These are phyloP conservation scores for Gossypium ekmanianum DNA, from an alignment of 345 rosid species.

Conservation along the genomic window DNA sequence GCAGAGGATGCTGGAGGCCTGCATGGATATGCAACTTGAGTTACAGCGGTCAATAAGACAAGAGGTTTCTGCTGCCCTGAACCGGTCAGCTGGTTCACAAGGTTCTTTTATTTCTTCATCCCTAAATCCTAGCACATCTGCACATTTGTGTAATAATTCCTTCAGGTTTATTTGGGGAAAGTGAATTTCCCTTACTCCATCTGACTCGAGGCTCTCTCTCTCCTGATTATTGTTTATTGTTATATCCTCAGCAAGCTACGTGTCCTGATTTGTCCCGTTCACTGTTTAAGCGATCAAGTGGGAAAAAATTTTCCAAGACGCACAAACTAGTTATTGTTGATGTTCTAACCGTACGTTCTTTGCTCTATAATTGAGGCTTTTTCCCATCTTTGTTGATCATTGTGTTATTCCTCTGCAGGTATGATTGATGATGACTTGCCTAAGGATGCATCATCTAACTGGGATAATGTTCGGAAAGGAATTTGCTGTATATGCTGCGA, in stretches of 20 bases:
- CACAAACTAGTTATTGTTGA: not conserved
- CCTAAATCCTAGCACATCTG: not conserved
- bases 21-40: slow-evolving; percentile 99
- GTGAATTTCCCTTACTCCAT: not conserved
- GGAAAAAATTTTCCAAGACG: not conserved
- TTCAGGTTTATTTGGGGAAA: not conserved
- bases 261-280: not conserved
- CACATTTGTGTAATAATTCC: not conserved
- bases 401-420: slow-evolving; percentile 36
- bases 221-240: no score
- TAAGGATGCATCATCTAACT: slow-evolving; percentile 50
- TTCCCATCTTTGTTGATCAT: not conserved
- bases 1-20: slow-evolving; percentile 90
- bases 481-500: slow-evolving; percentile 70
- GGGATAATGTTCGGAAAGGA: slow-evolving; percentile 84
- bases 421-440: slow-evolving; percentile 27
- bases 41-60: slow-evolving; percentile 87
- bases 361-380: not conserved
- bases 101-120: slow-evolving; percentile 34
- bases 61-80: slow-evolving; percentile 85
- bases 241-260: no score
- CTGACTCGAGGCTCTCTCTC: not conserved
- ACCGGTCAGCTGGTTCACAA: slow-evolving; percentile 52
- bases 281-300: not conserved
- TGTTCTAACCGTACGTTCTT: not conserved